A percentile compares a stretch with the other conserved stretches of the same genome.
These are phyloP conservation scores for Wallacemonas sp. DNA, from an alignment of 208 protist genomes.

Conservation along the genomic window DNA sequence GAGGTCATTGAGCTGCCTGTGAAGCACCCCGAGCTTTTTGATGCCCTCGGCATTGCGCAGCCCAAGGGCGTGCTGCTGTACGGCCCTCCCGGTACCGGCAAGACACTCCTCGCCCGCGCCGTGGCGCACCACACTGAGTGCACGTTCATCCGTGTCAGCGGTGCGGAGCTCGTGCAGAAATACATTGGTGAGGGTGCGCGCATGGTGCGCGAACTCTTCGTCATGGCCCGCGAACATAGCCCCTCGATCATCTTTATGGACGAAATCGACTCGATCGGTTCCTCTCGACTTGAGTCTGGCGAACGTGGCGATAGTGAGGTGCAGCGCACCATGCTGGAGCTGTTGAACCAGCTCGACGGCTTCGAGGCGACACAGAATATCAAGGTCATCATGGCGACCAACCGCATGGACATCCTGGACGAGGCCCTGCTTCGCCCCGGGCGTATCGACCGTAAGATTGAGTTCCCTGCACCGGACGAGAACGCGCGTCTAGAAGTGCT, in stretches of 20 bases:
- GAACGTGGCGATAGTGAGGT: conserved; percentile 96
- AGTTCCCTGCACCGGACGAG: conserved; percentile 97
- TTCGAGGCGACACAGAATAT: conserved; percentile 99
- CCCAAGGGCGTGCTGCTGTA: conserved; percentile 99
- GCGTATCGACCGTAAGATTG: conserved; percentile 99
- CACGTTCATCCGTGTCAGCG: conserved; percentile 99
- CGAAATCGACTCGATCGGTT: conserved; percentile 99
- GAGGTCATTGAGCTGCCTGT: conserved; percentile 86
- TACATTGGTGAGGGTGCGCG: conserved; percentile 99
- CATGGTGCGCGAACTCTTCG: conserved; percentile 99
- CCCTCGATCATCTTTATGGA: conserved; percentile 99
- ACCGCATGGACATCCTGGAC: conserved; percentile 99
- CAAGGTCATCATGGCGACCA: conserved; percentile 99
- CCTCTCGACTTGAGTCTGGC: conserved; percentile 86
- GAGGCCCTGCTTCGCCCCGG: conserved; percentile 98
- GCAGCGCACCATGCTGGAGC: conserved; percentile 99
- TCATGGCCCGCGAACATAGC: conserved; percentile 99
- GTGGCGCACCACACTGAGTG: conserved; percentile 99
- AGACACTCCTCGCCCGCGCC: conserved; percentile 98
- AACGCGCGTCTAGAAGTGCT: conserved; percentile 97
- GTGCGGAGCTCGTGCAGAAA: conserved; percentile 99
- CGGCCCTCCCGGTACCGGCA: conserved; percentile 96
- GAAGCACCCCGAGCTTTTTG: conserved; percentile 99
- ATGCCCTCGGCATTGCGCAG: conserved; percentile 99
- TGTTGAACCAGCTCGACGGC: conserved; percentile 99